phyloP scores from a whole-genome alignment of 768 basidiomycete species.

The Leccinum variicolor region DNA sequence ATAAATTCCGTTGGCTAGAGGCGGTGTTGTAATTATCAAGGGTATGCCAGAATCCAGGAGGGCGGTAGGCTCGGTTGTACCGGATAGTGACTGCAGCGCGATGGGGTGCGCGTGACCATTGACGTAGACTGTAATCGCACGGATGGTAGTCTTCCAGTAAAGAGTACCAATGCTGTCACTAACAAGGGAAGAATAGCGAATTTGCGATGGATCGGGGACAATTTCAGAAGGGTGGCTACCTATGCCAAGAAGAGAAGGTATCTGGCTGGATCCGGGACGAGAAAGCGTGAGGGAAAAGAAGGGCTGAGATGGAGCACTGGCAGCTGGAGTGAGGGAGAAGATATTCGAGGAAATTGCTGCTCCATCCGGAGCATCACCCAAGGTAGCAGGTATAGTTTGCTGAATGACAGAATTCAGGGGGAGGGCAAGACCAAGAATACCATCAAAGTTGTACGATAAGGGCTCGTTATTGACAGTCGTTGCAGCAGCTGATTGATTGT shows the following conservation, averaged over 20 bases:
- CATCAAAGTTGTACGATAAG: conserved; percentile 53
- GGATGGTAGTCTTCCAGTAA: conserved; percentile 63
- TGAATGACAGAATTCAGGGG: conserved; percentile 71
- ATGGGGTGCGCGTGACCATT: conserved; percentile 41
- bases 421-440: conserved; percentile 74
- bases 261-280: conserved; percentile 57
- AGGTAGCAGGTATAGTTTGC: conserved; percentile 43
- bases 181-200: conserved; percentile 50
- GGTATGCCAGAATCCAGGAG: conserved; percentile 75
- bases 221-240: conserved; percentile 58
- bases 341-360: conserved; percentile 68
- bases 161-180: conserved; percentile 38
- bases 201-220: conserved; percentile 48
- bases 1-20: conserved; percentile 72
- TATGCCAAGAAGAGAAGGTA: conserved; percentile 64
- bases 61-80: conserved; percentile 50
- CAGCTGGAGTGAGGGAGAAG: conserved; percentile 58
- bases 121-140: conserved; percentile 60
- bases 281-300: conserved; percentile 68
- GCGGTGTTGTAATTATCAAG: conserved; percentile 55
- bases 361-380: conserved; percentile 54
- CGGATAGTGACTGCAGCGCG: conserved; percentile 40
- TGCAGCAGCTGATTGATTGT: conserved; percentile 50
- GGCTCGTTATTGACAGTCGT: conserved; percentile 52
- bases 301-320: conserved; percentile 51